phyloP scores from a whole-genome alignment of 805 yeast genomes.

The Naumovozyma castellii region DNA sequence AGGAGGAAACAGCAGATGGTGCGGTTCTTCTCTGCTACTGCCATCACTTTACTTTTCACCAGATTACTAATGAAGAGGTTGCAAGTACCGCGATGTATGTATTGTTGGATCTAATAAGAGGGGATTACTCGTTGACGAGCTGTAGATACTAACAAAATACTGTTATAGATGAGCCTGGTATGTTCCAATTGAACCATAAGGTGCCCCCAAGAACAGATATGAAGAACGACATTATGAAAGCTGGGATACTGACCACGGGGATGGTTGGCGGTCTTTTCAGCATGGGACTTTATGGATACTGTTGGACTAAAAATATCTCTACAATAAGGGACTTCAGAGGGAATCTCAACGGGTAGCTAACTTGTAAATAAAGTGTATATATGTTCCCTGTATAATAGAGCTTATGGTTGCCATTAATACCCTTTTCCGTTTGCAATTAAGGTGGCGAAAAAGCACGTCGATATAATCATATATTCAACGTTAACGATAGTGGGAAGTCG shows the following conservation, averaged over 20 bases:
- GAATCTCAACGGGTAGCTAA: neutral
- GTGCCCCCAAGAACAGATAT: slow-evolving; percentile 46
- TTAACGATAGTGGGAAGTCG: too few species aligned
- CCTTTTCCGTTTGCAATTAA: neutral
- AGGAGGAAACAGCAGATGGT: slow-evolving; percentile 68
- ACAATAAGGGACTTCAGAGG: slow-evolving; percentile 49
- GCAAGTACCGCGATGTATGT: slow-evolving; percentile 51
- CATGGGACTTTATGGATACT: slow-evolving; percentile 63
- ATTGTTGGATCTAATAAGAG: too few species aligned
- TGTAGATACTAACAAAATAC: too few species aligned
- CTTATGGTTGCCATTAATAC: neutral
- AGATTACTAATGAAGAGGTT: slow-evolving; percentile 69
- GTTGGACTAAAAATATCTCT: slow-evolving; percentile 74
- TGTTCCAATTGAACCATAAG: slow-evolving; percentile 76
- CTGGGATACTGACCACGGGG: slow-evolving; percentile 70
- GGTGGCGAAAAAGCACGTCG: neutral
- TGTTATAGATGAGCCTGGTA: slow-evolving; percentile 52
- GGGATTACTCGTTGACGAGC: too few species aligned
- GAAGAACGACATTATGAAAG: slow-evolving; percentile 73
- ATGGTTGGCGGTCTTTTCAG: slow-evolving; percentile 63
- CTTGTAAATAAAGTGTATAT: too few species aligned
- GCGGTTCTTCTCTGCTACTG: slow-evolving; percentile 62
- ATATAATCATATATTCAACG: too few species aligned
- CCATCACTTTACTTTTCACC: slow-evolving; percentile 61
- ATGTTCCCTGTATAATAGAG: too few species aligned